Evolutionary conservation across 2,329 filamentous ascomycete species (phyloP), one percentile per base, ranked within the genome.

Genomic region (Rasamsonia emersonii): DNA sequence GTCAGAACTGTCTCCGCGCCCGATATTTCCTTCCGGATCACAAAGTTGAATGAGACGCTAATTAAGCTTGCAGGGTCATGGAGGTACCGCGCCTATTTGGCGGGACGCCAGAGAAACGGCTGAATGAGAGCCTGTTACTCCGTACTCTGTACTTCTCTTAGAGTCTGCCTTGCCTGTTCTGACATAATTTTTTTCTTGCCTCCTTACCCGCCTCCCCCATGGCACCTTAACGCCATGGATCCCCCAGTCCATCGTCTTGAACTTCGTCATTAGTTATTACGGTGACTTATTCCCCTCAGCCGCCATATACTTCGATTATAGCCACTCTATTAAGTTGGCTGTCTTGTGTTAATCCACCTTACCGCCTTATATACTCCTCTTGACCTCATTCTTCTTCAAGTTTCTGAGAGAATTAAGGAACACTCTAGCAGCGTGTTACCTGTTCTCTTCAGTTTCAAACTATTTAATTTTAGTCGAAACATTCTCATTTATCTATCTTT

Each of bases 131-230:
- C n/a, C n/a, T n/a, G n/a, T n/a, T n/a, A n/a, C 14, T 35, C 35
- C 27, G 26, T 24, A 30, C 30, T 24, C 25, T 20, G 35, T 40
- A 31, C 36, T 35, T 34, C 32, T 37, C 41, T 35, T 33, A 38
- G 43, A 58, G 39, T 59, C 54, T 58, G 56, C 56, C 56, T 58
- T 53, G 53, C 38, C 47, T 38, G 41, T 44, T 35, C 40, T 45
- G 53, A 47, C 47, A 46, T 53, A 43, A 28, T 38, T 24, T 18
- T 31, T 33, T 27, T 30, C 30, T 38, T 33, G 27, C 30, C 24
- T 38, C 24, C 30, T 27, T 47, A 43, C 40, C 39, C 36, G 36
- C 43, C 24, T 36, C 42, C 36, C 50, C 43, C 42, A 45, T 44
- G 46, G 38, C 34, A 41, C 33, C 39, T 42, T 36, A 42, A 42